Evolutionary conservation across 2,329 filamentous ascomycete genomes (phyloP).

Genomic region (Arthrinium puccinioides): DNA sequence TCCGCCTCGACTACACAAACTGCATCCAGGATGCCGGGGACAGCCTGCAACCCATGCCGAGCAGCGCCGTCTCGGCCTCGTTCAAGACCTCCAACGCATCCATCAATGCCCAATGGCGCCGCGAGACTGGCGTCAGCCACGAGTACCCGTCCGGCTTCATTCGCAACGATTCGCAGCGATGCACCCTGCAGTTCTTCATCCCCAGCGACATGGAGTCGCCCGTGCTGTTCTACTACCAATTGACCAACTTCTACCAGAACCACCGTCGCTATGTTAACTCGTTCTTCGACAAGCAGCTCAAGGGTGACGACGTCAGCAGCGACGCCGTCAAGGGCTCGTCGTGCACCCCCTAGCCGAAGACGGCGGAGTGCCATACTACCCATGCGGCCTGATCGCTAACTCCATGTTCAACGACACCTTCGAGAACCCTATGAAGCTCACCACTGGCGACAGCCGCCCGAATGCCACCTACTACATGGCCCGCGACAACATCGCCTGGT

Average conservation of each 20-base stretch:
- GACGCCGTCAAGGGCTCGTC: conserved; percentile 57
- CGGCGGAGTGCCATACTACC: conserved; percentile 70
- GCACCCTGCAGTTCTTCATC: conserved; percentile 71
- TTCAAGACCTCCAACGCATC: conserved; percentile 53
- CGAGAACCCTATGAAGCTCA: conserved; percentile 53
- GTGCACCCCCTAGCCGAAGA: conserved; percentile 62
- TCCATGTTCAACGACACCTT: conserved; percentile 96
- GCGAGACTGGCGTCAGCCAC: conserved; percentile 24
- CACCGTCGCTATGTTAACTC: conserved; percentile 93
- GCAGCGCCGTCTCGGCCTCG: conserved; percentile 51
- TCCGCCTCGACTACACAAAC: conserved; percentile 82
- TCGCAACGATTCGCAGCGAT: conserved; percentile 33
- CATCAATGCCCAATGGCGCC: conserved; percentile 29
- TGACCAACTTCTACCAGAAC: conserved; percentile 99
- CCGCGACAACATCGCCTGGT: conserved; percentile 75
- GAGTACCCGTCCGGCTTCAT: conserved; percentile 27
- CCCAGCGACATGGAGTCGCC: conserved; percentile 74
- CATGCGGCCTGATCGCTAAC: conserved; percentile 93
- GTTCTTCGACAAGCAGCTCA: conserved; percentile 73
- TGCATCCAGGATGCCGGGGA: conserved; percentile 55
- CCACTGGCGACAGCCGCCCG: conserved; percentile 30
- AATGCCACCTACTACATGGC: conserved; percentile 66
- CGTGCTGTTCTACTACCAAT: conserved; percentile 87
- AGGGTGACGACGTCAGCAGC: conserved; percentile 57
- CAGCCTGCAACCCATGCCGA: conserved; percentile 40